Evolutionary conservation across 2,329 filamentous ascomycete genomes (phyloP), one percentile per base, ranked within the genome.

Genomic region (Colletotrichum incanum): DNA sequence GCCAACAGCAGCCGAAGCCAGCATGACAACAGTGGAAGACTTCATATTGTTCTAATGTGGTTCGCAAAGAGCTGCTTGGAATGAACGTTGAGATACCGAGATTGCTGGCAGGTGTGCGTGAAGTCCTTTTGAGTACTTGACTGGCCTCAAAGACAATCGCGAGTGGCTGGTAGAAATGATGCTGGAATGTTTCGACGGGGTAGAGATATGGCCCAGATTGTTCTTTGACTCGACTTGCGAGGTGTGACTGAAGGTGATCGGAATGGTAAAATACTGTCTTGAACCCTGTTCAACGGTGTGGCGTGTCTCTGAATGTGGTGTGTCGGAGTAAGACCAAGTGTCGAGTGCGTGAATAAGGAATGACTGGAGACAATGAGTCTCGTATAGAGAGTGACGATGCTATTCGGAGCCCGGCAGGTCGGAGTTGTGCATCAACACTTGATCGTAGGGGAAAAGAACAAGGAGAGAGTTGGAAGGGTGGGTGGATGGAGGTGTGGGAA

Each of bases 1-100:
- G 28, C 77, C 77, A 75, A 80, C 67, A 72, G 78, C 73, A 65
- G 77, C 76, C 52, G 76, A 76, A 67, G 77, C 77, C 68, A 82
- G 75, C 20, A 81, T 43, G 23, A 75, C 61, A 20, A 77, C 58
- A n/a, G 75, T 70, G 2, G 76, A 73, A 67, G 77, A 74, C 76
- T 80, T 83, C 81, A 83, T 83, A 28, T 9, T 65, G 68, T 67
- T 67, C 63, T 56, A 62, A 49, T 61, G 63, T n/a, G 43, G 23
- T 47, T 54, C 34, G 41, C n/a, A 37, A 60, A 72, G 43, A 64
- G 14, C 20, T 45, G 23, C 39, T 64, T 65, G 69, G 65, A 69
- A 69, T 65, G 65, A 65, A 47, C 8, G 45, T 39, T 55, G 28
- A 20, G 28, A 41, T 8, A n/a, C 18, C n/a, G 45, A 60, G 45